Evolutionary conservation across 106 monocot species (phyloP).

Genomic region (Ottelia alismoides): DNA sequence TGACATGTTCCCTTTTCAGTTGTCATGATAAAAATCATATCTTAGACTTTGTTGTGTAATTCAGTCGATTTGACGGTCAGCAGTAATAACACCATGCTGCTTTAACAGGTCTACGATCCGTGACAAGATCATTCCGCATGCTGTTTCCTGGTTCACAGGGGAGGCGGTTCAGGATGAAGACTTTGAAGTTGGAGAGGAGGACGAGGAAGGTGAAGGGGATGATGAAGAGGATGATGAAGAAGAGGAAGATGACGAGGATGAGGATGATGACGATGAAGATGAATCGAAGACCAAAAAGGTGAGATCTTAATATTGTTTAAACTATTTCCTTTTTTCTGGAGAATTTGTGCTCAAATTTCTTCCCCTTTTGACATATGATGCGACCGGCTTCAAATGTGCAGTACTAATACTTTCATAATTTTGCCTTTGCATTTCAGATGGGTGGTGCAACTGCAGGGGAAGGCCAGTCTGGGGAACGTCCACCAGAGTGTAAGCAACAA

Average conservation of each 20-base stretch:
- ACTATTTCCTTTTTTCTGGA: neutral
- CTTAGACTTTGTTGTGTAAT: neutral
- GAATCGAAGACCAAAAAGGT: constrained; percentile 23
- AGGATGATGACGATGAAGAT: constrained; percentile 23
- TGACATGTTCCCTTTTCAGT: neutral
- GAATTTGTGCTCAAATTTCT: too few relatives aligned
- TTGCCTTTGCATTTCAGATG: too few relatives aligned
- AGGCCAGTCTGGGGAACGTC: constrained; percentile 12
- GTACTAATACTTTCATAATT: neutral
- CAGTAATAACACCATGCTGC: neutral
- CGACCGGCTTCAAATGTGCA: constrained; percentile 20
- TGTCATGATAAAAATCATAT: neutral
- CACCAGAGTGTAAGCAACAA: constrained; percentile 27
- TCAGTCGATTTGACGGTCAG: neutral
- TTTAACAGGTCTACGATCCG: constrained; percentile 59
- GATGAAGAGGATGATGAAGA: constrained; percentile 32
- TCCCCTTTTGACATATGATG: neutral
- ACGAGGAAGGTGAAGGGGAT: constrained; percentile 26
- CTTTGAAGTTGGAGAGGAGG: constrained; percentile 25
- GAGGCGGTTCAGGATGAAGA: constrained; percentile 40
- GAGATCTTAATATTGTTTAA: neutral
- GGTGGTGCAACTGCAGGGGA: constrained; percentile 11
- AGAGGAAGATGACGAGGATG: constrained; percentile 26
- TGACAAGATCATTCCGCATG: constrained; percentile 84
- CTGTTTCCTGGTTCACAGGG: constrained; percentile 89